Evolutionary conservation across 495 filamentous ascomycete genomes (phyloP), one percentile per base, ranked within the genome.

Genomic region (Ramalina intermedia): DNA sequence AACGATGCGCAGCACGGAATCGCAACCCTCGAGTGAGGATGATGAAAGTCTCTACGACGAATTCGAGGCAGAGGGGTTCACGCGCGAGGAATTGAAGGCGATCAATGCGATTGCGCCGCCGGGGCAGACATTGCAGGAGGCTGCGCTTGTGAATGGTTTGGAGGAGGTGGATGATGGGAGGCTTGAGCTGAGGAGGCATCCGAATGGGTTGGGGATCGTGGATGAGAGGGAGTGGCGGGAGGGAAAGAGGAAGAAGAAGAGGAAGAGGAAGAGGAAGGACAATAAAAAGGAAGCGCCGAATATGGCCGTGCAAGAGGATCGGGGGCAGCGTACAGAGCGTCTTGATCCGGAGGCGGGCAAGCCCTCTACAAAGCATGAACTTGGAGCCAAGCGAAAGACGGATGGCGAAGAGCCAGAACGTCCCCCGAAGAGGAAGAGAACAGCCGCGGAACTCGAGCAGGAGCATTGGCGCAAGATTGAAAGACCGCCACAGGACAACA

Each of bases 121-220:
- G 4, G 49, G 43, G 16, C 38, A 47, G 36, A 48, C 36, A 33
- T 44, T 55, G 9, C 37, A 51, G 16, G 48, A 50, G 4, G 47
- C 33, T 40, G 23, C 37, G 0, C 6, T 12, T 11, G 4, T 36
- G 5, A 9, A 44, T 27, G 42, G 26, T 6, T 23, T 44, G 4
- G 21, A 23, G 21, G 41, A 27, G 41, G 5, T 7, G 18, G 20
- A 20, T 1, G 27, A 44, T n/a, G 26, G 2, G 21, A 44, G n/a
- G 18, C 29, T 44, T 1, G 8, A 4, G 5, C 1, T 2, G 41
- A 24, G 1, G 21, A 12, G n/a, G 41, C 3, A 44, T 4, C 2
- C 41, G 5, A 20, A n/a, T 13, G 7, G 41, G 14, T 44, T 14
- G 4, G 14, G 17, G 4, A 44, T 12, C 3, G 29, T 44, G 41